Evolutionary conservation across 305 asterid genomes (phyloP).

Genomic region (Caryopteris hybrid): DNA sequence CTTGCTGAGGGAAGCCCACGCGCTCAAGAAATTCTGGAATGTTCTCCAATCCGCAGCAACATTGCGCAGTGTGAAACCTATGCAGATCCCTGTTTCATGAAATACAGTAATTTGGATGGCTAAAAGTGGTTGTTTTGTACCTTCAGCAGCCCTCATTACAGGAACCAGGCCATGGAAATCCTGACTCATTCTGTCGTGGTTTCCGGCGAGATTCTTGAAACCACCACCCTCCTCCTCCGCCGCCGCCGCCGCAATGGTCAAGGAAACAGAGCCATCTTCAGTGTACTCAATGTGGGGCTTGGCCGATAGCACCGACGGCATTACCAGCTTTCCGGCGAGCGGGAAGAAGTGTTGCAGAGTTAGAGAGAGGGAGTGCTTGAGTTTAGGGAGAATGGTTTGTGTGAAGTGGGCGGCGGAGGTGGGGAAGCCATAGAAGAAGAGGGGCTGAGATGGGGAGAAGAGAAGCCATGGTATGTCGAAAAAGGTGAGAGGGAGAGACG

Average conservation of each 20-base stretch:
- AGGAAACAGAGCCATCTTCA: constrained; percentile 26
- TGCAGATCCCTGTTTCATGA: constrained; percentile 36
- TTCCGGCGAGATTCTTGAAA: constrained; percentile 22
- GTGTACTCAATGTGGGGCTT: constrained; percentile 29
- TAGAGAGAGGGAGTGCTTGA: constrained; percentile 28
- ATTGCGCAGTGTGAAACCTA: constrained; percentile 42
- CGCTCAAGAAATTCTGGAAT: constrained; percentile 43
- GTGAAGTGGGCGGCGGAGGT: constrained; percentile 25
- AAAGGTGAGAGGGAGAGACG: constrained; percentile 34
- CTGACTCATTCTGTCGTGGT: constrained; percentile 20
- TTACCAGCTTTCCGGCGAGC: constrained; percentile 35
- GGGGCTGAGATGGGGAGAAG: constrained; percentile 32
- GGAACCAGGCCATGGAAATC: constrained; percentile 38
- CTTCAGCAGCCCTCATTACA: not conserved
- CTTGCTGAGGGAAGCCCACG: constrained; percentile 38
- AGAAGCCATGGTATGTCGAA: constrained; percentile 41
- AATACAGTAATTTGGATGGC: constrained; percentile 46
- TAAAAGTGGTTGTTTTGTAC: constrained; percentile 21
- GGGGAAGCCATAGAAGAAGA: constrained; percentile 36
- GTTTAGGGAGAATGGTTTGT: constrained; percentile 31
- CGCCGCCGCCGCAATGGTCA: constrained; percentile 30
- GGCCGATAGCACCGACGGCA: constrained; percentile 20
- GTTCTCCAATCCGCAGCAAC: constrained; percentile 53
- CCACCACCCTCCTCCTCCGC: not conserved
- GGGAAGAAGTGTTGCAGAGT: constrained; percentile 41